These are phyloP conservation scores for Penicillium brasilianum DNA, from an alignment of 2,329 filamentous ascomycete species.

Conservation along the genomic window DNA sequence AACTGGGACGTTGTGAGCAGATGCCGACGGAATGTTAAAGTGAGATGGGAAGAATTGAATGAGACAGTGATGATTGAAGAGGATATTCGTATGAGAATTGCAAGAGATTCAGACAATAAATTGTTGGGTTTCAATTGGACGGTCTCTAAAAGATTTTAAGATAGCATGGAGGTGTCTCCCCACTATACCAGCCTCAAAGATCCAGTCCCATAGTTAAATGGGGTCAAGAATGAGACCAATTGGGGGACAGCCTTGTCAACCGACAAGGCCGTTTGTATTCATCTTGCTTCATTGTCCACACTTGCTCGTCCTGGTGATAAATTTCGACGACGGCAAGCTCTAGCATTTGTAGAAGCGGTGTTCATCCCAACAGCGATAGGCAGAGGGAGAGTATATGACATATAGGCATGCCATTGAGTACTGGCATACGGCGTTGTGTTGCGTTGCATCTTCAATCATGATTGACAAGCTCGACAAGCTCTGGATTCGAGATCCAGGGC, in stretches of 20 bases:
- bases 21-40: slow-evolving; percentile 40
- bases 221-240: slow-evolving; percentile 48
- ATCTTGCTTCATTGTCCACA: slow-evolving; percentile 65
- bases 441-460: background rate
- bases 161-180: slow-evolving; percentile 49
- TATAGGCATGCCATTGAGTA: background rate
- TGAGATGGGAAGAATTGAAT: background rate
- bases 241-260: slow-evolving; percentile 41
- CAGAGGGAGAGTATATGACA: slow-evolving; percentile 1
- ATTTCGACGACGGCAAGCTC: slow-evolving; percentile 60
- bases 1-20: slow-evolving; percentile 24
- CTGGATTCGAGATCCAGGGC: background rate
- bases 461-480: background rate
- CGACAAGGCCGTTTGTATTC: slow-evolving; percentile 41
- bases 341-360: slow-evolving; percentile 59
- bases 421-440: background rate
- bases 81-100: background rate
- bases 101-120: background rate
- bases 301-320: slow-evolving; percentile 56
- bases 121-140: background rate
- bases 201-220: slow-evolving; percentile 54
- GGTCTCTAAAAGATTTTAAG: background rate
- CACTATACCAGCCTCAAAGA: slow-evolving; percentile 44
- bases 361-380: slow-evolving; percentile 14
- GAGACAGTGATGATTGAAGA: background rate